Evolutionary conservation across 106 monocot genomes (phyloP).

Genomic region (Platanthera guangdongensis): DNA sequence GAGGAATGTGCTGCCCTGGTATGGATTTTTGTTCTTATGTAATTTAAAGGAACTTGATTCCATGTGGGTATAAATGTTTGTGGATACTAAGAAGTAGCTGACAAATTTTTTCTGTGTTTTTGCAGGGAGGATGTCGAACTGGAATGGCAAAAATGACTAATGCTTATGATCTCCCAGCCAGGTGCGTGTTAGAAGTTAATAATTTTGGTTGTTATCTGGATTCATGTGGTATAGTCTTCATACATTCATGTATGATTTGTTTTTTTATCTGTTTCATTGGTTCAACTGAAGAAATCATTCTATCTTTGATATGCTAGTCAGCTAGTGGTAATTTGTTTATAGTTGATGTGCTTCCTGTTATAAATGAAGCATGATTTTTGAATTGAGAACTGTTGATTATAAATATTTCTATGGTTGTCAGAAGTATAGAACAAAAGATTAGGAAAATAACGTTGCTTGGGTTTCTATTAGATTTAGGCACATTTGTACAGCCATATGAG

Average conservation of each 20-base stretch:
- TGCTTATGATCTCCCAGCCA: conserved; percentile 99
- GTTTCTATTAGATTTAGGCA: no score
- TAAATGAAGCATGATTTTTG: no score
- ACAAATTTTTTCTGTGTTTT: neutral
- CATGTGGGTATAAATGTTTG: neutral
- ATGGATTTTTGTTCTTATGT: conserved; percentile 7
- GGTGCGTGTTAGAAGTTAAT: conserved; percentile 29
- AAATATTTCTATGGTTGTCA: no score
- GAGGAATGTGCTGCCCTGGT: conserved; percentile 94
- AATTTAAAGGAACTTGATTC: neutral
- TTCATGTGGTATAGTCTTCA: neutral
- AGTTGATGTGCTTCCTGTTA: no score
- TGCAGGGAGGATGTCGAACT: conserved; percentile 91
- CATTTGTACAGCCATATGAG: no score
- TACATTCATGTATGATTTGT: neutral
- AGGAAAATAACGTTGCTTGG: no score
- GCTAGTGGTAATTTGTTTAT: neutral
- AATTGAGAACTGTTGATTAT: no score
- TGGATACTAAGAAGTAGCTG: neutral
- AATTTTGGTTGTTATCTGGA: neutral
- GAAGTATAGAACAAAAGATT: no score
- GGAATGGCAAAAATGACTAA: conserved; percentile 98
- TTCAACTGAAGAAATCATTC: neutral
- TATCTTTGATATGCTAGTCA: neutral
- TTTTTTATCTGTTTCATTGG: neutral